Conservation (phyloP, 768 basidiomycete species). For the Dacryopinax primogenitus region DNA sequence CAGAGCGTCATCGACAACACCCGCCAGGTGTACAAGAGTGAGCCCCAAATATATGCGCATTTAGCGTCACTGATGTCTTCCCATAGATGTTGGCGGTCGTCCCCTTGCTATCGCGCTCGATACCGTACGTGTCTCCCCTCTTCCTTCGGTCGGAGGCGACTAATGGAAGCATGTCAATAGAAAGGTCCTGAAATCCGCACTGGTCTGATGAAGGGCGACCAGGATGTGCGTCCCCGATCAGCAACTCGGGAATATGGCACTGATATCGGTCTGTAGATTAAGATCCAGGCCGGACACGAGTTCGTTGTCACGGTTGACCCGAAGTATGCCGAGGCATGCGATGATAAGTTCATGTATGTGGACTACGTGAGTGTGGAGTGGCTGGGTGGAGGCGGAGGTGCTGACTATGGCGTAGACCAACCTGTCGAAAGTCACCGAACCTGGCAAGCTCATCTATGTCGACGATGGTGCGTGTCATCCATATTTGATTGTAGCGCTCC, state of each 20-base stretch:
- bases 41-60: constrained; percentile 20
- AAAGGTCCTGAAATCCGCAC: constrained; percentile 99
- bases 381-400: neutral
- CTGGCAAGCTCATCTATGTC: constrained; percentile 95
- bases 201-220: constrained; percentile 73
- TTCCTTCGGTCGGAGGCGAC: neutral
- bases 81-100: constrained; percentile 40
- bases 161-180: constrained; percentile 29
- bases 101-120: constrained; percentile 96
- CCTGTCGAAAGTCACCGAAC: constrained; percentile 86
- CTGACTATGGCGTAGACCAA: constrained; percentile 46
- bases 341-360: constrained; percentile 75
- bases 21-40: constrained; percentile 68
- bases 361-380: constrained; percentile 63
- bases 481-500: neutral
- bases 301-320: constrained; percentile 80
- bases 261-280: constrained; percentile 38
- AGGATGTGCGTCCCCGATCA: constrained; percentile 51
- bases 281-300: constrained; percentile 82
- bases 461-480: constrained; percentile 60
- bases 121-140: constrained; percentile 47
- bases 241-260: constrained; percentile 9
- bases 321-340: constrained; percentile 63
- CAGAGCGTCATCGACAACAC: constrained; percentile 99
- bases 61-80: neutral